phyloP scores from a whole-genome alignment of 257 asterid species.

The Paulownia fortunei region DNA sequence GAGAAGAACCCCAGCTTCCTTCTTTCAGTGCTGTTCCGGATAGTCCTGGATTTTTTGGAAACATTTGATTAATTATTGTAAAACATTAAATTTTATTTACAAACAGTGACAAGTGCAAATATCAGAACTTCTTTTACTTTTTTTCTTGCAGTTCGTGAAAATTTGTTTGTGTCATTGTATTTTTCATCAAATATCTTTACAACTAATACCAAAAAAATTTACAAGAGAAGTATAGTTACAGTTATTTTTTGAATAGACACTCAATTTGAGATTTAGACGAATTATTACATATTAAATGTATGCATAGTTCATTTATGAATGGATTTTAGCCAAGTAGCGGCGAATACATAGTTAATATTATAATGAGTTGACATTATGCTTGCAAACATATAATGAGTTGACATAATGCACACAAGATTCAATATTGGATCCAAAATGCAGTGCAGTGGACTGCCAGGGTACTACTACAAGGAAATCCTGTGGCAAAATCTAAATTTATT shows the following conservation, averaged over 20 bases:
- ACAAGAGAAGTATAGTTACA: too few relatives aligned
- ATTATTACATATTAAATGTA: too few relatives aligned
- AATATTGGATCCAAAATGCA: neutral
- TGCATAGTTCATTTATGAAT: too few relatives aligned
- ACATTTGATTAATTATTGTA: neutral
- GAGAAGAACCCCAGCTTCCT: slow-evolving; percentile 80
- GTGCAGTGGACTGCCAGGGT: neutral
- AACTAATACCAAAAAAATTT: too few relatives aligned
- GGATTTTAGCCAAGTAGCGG: neutral
- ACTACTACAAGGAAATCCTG: neutral
- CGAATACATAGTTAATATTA: neutral
- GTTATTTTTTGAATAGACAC: too few relatives aligned
- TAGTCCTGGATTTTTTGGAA: slow-evolving; percentile 50
- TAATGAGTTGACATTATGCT: neutral
- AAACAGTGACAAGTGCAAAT: neutral
- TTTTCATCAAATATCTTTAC: too few relatives aligned
- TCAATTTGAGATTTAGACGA: too few relatives aligned
- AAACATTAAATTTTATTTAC: neutral
- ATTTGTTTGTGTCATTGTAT: too few relatives aligned
- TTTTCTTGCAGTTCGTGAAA: too few relatives aligned
- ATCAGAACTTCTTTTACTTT: too few relatives aligned
- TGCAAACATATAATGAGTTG: neutral
- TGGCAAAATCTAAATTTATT: neutral
- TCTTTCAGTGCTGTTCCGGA: slow-evolving; percentile 70
- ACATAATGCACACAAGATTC: neutral